Percentiles rank a stretch among this genome's conserved stretches.
Conservation (phyloP, 2,329 filamentous ascomycete genomes). For the Periconia digitata region DNA sequence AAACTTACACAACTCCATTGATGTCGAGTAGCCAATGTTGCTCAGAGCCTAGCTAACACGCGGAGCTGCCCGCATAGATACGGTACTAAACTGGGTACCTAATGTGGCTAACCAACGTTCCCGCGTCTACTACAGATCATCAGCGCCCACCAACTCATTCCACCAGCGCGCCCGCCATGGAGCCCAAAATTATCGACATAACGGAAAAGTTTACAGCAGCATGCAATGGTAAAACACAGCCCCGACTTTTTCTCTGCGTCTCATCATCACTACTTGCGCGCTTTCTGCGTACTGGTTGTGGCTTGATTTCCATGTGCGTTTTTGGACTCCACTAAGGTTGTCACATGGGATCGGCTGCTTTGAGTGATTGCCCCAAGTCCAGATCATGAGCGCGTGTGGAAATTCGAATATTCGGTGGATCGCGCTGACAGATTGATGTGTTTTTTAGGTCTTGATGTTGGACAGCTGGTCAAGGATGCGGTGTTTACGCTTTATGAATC, state of each 20-base stretch:
- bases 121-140: neutral
- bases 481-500: conserved; percentile 93
- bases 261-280: too few species aligned
- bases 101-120: neutral
- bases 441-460: conserved; percentile 67
- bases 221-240: conserved; percentile 48
- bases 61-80: too few species aligned
- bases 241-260: neutral
- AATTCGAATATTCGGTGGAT: too few species aligned
- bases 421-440: neutral
- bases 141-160: conserved; percentile 24
- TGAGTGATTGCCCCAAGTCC: too few species aligned
- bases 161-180: conserved; percentile 19
- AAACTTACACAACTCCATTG: too few species aligned
- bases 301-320: too few species aligned
- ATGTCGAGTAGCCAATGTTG: too few species aligned
- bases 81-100: neutral
- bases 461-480: conserved; percentile 90
- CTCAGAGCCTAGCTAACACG: too few species aligned
- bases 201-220: conserved; percentile 58
- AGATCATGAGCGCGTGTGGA: too few species aligned
- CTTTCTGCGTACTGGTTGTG: too few species aligned
- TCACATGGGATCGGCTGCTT: too few species aligned
- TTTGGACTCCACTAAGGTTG: too few species aligned
- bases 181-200: conserved; percentile 53